phyloP scores from a whole-genome alignment of 2,329 filamentous ascomycete genomes.

The Camillea tinctor region DNA sequence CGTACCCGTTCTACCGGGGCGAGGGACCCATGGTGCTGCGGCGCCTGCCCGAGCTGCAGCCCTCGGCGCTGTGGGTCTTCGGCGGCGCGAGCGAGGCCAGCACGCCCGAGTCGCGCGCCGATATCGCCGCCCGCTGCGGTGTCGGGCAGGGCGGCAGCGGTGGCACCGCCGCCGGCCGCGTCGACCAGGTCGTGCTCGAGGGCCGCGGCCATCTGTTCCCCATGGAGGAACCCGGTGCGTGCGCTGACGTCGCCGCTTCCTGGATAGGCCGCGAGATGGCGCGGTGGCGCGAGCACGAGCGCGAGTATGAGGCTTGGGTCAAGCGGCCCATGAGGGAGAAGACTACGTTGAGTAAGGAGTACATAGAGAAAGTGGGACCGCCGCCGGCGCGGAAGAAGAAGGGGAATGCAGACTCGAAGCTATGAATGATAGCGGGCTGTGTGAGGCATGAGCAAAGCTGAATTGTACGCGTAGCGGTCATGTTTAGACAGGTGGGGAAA shows the following conservation, averaged over 20 bases:
- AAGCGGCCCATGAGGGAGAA: conserved; percentile 51
- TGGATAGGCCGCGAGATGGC: conserved; percentile 59
- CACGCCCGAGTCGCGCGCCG: conserved; percentile 44
- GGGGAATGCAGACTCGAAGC: conserved; percentile 14
- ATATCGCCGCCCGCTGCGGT: conserved; percentile 65
- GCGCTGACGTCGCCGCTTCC: conserved; percentile 57
- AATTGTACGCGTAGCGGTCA: no score
- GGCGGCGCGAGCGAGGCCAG: conserved; percentile 61
- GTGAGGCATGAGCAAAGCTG: no score
- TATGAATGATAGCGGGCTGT: conserved; percentile 8
- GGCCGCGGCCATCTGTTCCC: conserved; percentile 76
- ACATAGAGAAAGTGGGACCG: conserved; percentile 50
- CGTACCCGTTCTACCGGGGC: conserved; percentile 64
- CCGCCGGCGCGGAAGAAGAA: conserved; percentile 17
- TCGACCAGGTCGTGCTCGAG: conserved; percentile 63
- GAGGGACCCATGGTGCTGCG: conserved; percentile 58
- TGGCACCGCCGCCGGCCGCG: conserved; percentile 61
- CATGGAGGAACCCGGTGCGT: conserved; percentile 71
- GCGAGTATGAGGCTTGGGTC: conserved; percentile 56
- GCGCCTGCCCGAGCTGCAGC: conserved; percentile 59
- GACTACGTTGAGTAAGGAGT: conserved; percentile 54
- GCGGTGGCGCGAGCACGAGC: conserved; percentile 57
- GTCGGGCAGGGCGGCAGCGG: conserved; percentile 66
- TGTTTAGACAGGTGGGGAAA: neutral
- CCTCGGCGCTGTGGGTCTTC: conserved; percentile 68